Base-by-base conservation (phyloP, 2,329 filamentous ascomycete species). In the Graphium sp. region DNA sequence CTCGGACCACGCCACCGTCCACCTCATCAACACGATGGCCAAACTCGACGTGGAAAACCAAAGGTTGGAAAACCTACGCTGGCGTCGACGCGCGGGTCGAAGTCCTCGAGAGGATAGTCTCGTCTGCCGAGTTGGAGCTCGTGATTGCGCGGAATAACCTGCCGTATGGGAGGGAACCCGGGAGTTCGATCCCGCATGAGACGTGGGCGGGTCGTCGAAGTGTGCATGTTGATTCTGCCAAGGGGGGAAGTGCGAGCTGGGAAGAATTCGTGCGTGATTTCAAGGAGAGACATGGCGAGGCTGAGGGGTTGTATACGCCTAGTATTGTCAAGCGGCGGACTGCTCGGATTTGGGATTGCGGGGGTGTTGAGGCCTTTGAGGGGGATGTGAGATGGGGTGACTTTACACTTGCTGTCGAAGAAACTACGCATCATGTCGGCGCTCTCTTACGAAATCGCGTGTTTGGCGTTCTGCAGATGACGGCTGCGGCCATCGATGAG, bases 391-490 rank as follows among this genome's bases (percentile, higher is more conserved):
- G 32, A 14, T 73, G 65, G 63, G 48, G 41, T 1, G 45, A 55
- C 24, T 61, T 68, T 40, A 52, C 50, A 18, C 47, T 73, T 12
- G 41, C 43, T 39, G 52, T 78, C 14, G 62, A 65, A 35, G 72
- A 81, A 51, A 77, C 78, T 59, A 62, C 62, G 31, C 77, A 83
- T 45, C 56, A 57, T 25, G 58, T 83, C 29, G 63, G 64, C 1
- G 52, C 57, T 4, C 58, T 68, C n/a, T 53, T 82, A 6, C 58
- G 60, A 33, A 63, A 73, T 36, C 68, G 78, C 28, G 62, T 67
- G 3, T 84, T 83, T 38, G 62, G 72, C 11, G 68, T 75, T 3
- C 45, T 83, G 28, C 67, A 80, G 43, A 52, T 77, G 31, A 68
- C 69, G 22, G 55, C 56, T 8, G 52, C 57, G 7, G 50, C 47